Base-by-base conservation (phyloP, 2,329 filamentous ascomycete genomes). In the Fusarium napiforme region DNA sequence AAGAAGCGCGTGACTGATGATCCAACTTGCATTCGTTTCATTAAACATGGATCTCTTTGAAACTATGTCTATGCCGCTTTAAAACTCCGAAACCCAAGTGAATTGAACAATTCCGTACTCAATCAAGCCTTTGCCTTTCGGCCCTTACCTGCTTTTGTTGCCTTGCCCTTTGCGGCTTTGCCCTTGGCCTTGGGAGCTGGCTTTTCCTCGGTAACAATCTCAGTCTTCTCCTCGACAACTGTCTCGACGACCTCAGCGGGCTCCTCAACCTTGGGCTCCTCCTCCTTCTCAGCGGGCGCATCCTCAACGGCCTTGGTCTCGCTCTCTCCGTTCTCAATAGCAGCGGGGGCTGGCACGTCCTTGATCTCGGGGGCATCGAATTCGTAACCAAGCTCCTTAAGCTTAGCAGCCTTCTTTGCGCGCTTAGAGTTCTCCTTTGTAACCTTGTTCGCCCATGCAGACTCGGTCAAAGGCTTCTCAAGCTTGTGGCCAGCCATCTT, bases 331-430 rank as follows among this genome's bases (percentile, higher is more conserved):
- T 79, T 80, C 78, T 83, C 82, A 39, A 84, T 75, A 32, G 81
- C 79, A 42, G 81, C 80, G n/a, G 85, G 84, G 30, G 83, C 78
- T 18, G 85, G 83, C 5, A 84, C 80, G 14, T 79, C 80, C 86
- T 93, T 97, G 75, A 97, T 83, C 74, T 87, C 84, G 1, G 94
- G 94, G 28, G 90, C 88, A 58, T 93, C 89, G 78, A 94, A 95
- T 69, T 96, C 91, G 82, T 99, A 98, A 15, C 93, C 96, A 67
- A 97, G 83, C 46, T 88, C 90, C 87, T 93, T 92, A 74, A 98
- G 85, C 84, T 93, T 93, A 79, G 92, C 89, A 4, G 89, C 90
- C 83, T 94, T 93, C 74, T 87, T 86, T 42, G 85, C 83, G 61
- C 96, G 88, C 82, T 89, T 91, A 81, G 88, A 86, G 82, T 92